Evolutionary conservation across 2,329 filamentous ascomycete species (phyloP), one percentile per base, ranked within the genome.

Genomic region (Aspergillus sp.): DNA sequence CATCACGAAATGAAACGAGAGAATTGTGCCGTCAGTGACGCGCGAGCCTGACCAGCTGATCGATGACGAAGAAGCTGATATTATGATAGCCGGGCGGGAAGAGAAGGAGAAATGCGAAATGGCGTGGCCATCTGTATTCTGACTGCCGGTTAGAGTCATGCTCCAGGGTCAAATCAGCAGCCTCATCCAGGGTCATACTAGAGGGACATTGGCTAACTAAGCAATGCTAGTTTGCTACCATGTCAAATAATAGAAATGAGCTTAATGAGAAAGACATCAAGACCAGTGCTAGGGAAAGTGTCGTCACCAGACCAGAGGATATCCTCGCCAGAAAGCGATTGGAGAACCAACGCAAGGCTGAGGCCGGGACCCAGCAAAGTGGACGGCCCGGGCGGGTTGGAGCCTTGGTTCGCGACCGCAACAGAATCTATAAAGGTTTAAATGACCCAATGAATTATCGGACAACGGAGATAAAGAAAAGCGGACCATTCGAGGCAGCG

Each of bases 371-470:
- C 55, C 49, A 55, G 32, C 32, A 34, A 26, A 50, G 49, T 38
- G 41, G 50, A 53, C 55, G 60, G 57, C 48, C 55, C 55, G 49
- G 41, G 50, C 57, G 57, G 59, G 34, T 39, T 57, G 48, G 52
- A 55, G 44, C 52, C 47, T 56, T 58, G 56, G 56, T 50, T 54
- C 56, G 41, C 38, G 32, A 58, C 55, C 36, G 17, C 20, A 36
- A 48, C 15, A 20, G 41, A 30, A 24, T 48, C 30, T 38, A 47
- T 38, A 36, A 30, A 26, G 11, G 12, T 41, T 22, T n/a, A n/a
- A 13, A 22, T n/a, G 30, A 48, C 15, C 13, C 41, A n/a, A 30
- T 48, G 20, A 15, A 20, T 47, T 30, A 47, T 38, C 48, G 34
- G 43, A 53, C 36, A 30, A 36, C 36, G 32, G 22, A 41, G 24